Base-by-base conservation (phyloP, 192 early-diverging fungal genomes). In the Cetraspora pellucida region DNA sequence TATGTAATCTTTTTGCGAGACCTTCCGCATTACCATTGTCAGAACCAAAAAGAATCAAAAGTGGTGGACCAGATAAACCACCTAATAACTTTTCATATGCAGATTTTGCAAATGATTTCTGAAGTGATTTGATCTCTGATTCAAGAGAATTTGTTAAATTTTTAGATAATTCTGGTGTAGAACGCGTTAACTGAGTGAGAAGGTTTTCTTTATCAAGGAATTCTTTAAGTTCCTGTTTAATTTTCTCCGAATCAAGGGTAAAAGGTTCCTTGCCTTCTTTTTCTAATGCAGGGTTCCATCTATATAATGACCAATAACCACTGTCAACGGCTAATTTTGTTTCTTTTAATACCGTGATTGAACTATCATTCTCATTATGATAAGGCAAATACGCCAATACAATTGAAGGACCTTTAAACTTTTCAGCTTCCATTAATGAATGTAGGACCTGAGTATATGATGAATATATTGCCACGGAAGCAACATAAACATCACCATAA, bases 221-320 rank as follows among this genome's bases (percentile, higher is more conserved):
- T 59, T 89, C 86, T 69, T 91, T 82, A 28, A 98, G 81, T 75
- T 95, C 91, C 44, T 87, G 84, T 81, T 89, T 93, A 85, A 95
- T 84, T 80, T 91, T 89, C 80, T 92, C 84, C 80, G 94, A 94
- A 85, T 91, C 92, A 50, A 90, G 78, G n/a, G 77, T 63, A 80
- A 95, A 93, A 31, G 86, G 83, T 71, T 89, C 90, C 72, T 91
- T 83, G 28, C 83, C 83, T 78, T 87, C 80, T 37, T 83, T 83
- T 19, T 88, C 85, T 47, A 87, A 64, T 5, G 83, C 72, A 68
- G 96, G 96, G 81, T 95, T 92, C 94, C 94, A 98, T 77, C 97
- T 91, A 88, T 96, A 98, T 60, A 98, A 83, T 21, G 97, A 94
- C 95, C 96, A 97, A 72, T 92, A 89, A 27, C 95, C 96, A 63